Conservation (phyloP, 2,329 filamentous ascomycete species). For the Aspergillus arachidicola region DNA sequence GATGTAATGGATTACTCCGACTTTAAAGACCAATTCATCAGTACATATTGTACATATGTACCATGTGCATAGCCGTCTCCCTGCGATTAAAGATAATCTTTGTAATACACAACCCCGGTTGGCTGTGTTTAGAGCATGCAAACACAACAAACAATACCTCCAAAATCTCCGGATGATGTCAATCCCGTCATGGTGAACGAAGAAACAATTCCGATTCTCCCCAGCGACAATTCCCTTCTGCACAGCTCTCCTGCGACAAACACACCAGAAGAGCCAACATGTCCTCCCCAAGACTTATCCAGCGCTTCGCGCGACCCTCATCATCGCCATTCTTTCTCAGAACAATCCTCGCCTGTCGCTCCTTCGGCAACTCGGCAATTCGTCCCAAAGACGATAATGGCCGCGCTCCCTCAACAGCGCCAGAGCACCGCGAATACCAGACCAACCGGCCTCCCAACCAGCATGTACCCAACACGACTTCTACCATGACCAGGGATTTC, state of each 20-base stretch:
- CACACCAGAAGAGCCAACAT: slow-evolving; percentile 34
- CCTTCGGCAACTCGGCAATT: slow-evolving; percentile 36
- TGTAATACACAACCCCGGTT: slow-evolving; percentile 15
- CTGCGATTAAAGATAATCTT: slow-evolving; percentile 1
- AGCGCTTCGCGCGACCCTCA: slow-evolving; percentile 49
- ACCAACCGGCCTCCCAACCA: too few relatives aligned
- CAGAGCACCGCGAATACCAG: too few relatives aligned
- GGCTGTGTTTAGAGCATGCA: slow-evolving; percentile 26
- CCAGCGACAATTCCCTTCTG: slow-evolving; percentile 6
- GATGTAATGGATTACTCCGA: slow-evolving; percentile 5
- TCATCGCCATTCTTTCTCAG: slow-evolving; percentile 27
- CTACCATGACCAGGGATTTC: too few relatives aligned
- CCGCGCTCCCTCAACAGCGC: slow-evolving; percentile 32
- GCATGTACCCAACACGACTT: too few relatives aligned
- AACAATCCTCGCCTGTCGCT: slow-evolving; percentile 26
- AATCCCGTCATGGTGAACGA: slow-evolving; percentile 30
- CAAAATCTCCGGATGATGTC: slow-evolving; percentile 40
- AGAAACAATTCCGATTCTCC: slow-evolving; percentile 2
- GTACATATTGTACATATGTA: background rate
- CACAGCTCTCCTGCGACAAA: slow-evolving; percentile 5
- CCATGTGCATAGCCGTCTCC: background rate
- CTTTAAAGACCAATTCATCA: background rate
- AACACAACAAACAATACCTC: slow-evolving; percentile 37
- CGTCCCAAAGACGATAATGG: slow-evolving; percentile 49
- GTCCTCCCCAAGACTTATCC: slow-evolving; percentile 49